A percentile compares a stretch with the other conserved stretches of the same genome.
Evolutionary conservation across 768 basidiomycete species (phyloP).

Genomic region (Sporobolomyces pararoseus): DNA sequence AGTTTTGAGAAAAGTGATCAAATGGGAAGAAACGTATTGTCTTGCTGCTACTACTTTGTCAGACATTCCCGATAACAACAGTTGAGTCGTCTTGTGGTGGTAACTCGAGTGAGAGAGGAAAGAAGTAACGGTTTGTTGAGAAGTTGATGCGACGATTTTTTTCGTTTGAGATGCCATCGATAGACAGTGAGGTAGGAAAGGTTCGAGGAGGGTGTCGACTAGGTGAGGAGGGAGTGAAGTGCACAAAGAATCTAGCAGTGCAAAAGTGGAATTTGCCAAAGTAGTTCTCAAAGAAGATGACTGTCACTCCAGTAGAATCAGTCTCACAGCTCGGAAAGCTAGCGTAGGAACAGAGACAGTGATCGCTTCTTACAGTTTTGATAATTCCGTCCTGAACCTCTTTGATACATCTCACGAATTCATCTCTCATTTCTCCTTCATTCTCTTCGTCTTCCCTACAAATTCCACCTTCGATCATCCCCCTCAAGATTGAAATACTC

Average conservation of each 20-base stretch:
- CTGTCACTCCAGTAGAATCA: slow-evolving; percentile 50
- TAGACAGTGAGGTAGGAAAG: slow-evolving; percentile 68
- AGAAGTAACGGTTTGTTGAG: slow-evolving; percentile 67
- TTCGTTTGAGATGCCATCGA: slow-evolving; percentile 88
- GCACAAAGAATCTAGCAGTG: slow-evolving; percentile 71
- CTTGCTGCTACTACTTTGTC: slow-evolving; percentile 80
- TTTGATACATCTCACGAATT: slow-evolving; percentile 72
- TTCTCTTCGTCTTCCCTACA: slow-evolving; percentile 60
- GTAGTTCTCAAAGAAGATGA: slow-evolving; percentile 84
- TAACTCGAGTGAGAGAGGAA: slow-evolving; percentile 68
- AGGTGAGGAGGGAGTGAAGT: slow-evolving; percentile 57
- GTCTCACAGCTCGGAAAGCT: neutral
- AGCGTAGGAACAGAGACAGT: slow-evolving; percentile 15
- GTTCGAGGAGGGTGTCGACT: slow-evolving; percentile 77
- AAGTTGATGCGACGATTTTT: slow-evolving; percentile 80
- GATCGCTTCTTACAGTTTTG: slow-evolving; percentile 64
- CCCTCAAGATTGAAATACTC: slow-evolving; percentile 25
- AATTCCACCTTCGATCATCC: slow-evolving; percentile 54
- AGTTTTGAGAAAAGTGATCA: slow-evolving; percentile 68
- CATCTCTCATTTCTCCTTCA: slow-evolving; percentile 65
- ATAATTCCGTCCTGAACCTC: slow-evolving; percentile 73
- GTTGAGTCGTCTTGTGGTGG: slow-evolving; percentile 63
- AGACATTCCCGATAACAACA: slow-evolving; percentile 64
- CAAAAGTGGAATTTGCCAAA: slow-evolving; percentile 71
- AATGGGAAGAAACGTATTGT: slow-evolving; percentile 55